phyloP scores from a whole-genome alignment of 495 filamentous ascomycete species.

The Aspergillus incahuasiensis region DNA sequence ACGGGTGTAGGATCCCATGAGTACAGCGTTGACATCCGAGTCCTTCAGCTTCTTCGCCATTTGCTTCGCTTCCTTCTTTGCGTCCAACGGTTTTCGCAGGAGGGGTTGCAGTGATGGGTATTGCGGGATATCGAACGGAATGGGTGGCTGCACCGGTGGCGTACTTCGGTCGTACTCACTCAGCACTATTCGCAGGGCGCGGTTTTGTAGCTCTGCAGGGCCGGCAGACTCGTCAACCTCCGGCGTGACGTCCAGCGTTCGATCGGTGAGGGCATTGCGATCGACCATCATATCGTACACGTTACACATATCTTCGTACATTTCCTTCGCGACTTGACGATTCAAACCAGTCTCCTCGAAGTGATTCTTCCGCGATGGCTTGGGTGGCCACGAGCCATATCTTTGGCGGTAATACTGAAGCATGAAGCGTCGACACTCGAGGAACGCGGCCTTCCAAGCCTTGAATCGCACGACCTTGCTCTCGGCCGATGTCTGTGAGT shows the following conservation, averaged over 20 bases:
- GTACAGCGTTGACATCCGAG: conserved; percentile 67
- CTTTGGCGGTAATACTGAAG: conserved; percentile 73
- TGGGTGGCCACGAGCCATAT: conserved; percentile 93
- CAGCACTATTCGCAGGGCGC: conserved; percentile 67
- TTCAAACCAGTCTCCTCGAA: conserved; percentile 85
- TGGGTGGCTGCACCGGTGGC: conserved; percentile 82
- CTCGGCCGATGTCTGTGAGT: conserved; percentile 66
- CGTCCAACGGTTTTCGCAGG: conserved; percentile 54
- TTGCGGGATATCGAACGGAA: conserved; percentile 86
- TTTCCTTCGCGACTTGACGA: conserved; percentile 68
- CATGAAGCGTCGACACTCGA: conserved; percentile 67
- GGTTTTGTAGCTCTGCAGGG: conserved; percentile 38
- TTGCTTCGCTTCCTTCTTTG: conserved; percentile 65
- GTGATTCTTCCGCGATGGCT: conserved; percentile 88
- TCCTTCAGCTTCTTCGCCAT: conserved; percentile 66
- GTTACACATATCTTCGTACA: conserved; percentile 81
- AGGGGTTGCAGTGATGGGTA: conserved; percentile 63
- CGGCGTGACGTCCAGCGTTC: conserved; percentile 42
- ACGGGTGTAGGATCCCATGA: conserved; percentile 72
- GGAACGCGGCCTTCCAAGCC: conserved; percentile 70
- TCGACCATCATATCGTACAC: conserved; percentile 90
- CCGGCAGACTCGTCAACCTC: conserved; percentile 37
- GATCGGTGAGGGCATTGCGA: conserved; percentile 52
- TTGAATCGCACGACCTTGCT: conserved; percentile 77
- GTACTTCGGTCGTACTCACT: conserved; percentile 82